Conservation (phyloP, 768 basidiomycete species). For the Daedaleopsis nitida region DNA sequence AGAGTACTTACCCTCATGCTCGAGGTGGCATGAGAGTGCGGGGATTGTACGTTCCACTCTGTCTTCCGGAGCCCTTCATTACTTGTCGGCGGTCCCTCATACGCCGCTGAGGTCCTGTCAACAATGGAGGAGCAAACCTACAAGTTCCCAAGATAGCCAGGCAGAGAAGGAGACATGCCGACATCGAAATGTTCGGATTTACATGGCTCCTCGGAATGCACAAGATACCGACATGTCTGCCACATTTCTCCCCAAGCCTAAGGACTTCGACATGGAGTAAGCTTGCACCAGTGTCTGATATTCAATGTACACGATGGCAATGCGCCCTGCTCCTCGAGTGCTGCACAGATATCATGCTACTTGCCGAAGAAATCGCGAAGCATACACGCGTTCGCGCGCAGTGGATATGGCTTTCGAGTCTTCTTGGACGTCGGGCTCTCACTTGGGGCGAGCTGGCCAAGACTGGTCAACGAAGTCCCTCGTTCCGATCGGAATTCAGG, state of each 20-base stretch:
- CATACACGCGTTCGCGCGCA: not conserved
- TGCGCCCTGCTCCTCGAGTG: not conserved
- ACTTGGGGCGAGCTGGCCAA: not conserved
- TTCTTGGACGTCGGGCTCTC: not conserved
- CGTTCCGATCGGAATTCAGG: not conserved
- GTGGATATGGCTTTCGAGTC: not conserved
- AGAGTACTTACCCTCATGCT: not conserved
- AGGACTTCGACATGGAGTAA: not conserved
- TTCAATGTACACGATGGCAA: not conserved
- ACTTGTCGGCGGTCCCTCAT: not conserved
- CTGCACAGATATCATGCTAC: not conserved
- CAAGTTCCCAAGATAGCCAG: not conserved
- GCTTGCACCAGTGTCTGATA: not conserved
- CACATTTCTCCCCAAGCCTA: not conserved
- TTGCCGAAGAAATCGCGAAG: not conserved
- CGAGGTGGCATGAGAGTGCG: not conserved
- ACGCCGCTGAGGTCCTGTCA: not conserved
- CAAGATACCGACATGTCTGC: not conserved
- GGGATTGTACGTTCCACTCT: not conserved
- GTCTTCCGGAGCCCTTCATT: not conserved
- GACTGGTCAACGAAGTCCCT: not conserved
- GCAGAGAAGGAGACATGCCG: not conserved
- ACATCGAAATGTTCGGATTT: not conserved
- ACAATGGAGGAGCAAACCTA: not conserved
- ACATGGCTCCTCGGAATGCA: not conserved